phyloP scores from a whole-genome alignment of 805 yeast genomes.

The Teunomyces funiuensis region DNA sequence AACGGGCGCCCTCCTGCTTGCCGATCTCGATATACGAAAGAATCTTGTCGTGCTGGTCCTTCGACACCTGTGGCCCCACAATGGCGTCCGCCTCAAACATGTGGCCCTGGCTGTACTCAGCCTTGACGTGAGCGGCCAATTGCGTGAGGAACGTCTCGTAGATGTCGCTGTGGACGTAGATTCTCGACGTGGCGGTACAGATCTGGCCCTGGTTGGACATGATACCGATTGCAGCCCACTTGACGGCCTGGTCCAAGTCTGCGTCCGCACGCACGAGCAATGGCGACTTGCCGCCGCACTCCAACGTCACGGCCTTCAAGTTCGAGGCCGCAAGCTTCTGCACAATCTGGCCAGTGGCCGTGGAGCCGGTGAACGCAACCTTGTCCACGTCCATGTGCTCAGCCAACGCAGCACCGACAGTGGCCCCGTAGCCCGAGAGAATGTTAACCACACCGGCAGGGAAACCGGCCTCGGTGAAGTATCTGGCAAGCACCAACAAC shows the following conservation, averaged over 20 bases:
- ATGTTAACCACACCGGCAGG: slow-evolving; percentile 78
- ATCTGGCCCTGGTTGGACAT: slow-evolving; percentile 67
- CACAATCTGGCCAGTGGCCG: slow-evolving; percentile 62
- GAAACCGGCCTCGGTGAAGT: slow-evolving; percentile 65
- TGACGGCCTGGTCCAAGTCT: slow-evolving; percentile 61
- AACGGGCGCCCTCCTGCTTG: slow-evolving; percentile 44
- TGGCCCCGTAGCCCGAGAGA: slow-evolving; percentile 65
- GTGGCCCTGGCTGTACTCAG: slow-evolving; percentile 55
- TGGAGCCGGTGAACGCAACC: slow-evolving; percentile 58
- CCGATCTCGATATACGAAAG: slow-evolving; percentile 42
- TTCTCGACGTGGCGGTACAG: slow-evolving; percentile 66
- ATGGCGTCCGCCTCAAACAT: slow-evolving; percentile 49
- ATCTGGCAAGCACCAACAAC: slow-evolving; percentile 56
- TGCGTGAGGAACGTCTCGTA: slow-evolving; percentile 52
- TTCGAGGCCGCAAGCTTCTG: slow-evolving; percentile 61
- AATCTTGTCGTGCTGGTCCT: slow-evolving; percentile 53
- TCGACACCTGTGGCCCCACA: slow-evolving; percentile 64
- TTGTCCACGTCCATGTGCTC: slow-evolving; percentile 49
- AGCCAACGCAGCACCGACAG: slow-evolving; percentile 69
- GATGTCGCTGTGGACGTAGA: slow-evolving; percentile 55
- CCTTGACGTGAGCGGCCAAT: slow-evolving; percentile 46
- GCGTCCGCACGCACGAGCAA: slow-evolving; percentile 63
- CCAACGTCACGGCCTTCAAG: slow-evolving; percentile 64
- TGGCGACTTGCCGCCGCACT: slow-evolving; percentile 76
- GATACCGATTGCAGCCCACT: slow-evolving; percentile 67